Evolutionary conservation across 768 basidiomycete genomes (phyloP).

Genomic region (Suillus americanus): DNA sequence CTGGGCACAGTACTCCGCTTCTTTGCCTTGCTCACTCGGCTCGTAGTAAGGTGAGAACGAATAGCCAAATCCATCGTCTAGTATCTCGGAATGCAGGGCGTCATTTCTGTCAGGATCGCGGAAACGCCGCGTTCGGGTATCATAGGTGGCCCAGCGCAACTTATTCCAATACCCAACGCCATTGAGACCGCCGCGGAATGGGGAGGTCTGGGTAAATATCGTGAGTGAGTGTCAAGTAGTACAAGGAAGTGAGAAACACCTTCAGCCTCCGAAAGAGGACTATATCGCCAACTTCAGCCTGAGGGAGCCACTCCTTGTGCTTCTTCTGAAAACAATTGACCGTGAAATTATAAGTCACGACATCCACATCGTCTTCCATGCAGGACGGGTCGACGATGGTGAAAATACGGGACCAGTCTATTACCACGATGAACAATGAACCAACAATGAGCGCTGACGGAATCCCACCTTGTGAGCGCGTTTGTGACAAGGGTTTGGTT

Average conservation of each 20-base stretch:
- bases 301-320: conserved; percentile 50
- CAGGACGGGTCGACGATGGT: conserved; percentile 54
- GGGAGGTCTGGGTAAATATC: conserved; percentile 28
- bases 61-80: conserved; percentile 37
- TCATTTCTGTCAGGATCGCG: conserved; percentile 38
- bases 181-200: conserved; percentile 29
- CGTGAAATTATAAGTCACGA: conserved; percentile 15
- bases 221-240: neutral
- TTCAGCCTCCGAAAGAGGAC: conserved; percentile 51
- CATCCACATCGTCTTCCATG: conserved; percentile 26
- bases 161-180: conserved; percentile 47
- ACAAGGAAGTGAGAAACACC: conserved; percentile 31
- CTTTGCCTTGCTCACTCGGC: conserved; percentile 33
- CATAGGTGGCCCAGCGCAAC: conserved; percentile 57
- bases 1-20: conserved; percentile 42
- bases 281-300: conserved; percentile 46
- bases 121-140: conserved; percentile 35
- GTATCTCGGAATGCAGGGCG: conserved; percentile 35
- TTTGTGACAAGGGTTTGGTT: conserved; percentile 15
- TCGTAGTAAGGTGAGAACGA: conserved; percentile 45
- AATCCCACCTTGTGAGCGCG: conserved; percentile 27
- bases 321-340: conserved; percentile 55
- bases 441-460: neutral
- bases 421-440: neutral
- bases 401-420: conserved; percentile 50